A percentile compares a stretch with the other conserved stretches of the same genome.
Evolutionary conservation across 441 rosid species (phyloP).

Genomic region (Populus tomentosa): DNA sequence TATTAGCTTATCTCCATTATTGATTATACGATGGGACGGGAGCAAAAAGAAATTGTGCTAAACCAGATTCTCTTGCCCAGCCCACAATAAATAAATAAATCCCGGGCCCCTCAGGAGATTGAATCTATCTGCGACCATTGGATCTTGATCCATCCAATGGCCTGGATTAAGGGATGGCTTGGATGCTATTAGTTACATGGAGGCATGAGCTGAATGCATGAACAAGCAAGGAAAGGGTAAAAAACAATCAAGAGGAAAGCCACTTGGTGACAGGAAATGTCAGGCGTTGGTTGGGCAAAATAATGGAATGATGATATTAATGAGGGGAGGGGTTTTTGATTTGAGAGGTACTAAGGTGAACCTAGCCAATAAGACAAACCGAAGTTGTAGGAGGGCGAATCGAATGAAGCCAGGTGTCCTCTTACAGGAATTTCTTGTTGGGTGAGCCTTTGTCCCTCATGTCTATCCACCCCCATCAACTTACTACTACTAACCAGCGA

Average conservation of each 20-base stretch:
- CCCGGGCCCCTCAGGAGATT: background rate
- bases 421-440: slow-evolving; percentile 25
- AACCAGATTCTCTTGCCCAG: slow-evolving; percentile 13
- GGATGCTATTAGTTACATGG: background rate
- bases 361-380: slow-evolving; percentile 42
- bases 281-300: slow-evolving; percentile 26
- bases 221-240: background rate
- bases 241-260: slow-evolving; percentile 16
- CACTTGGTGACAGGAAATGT: slow-evolving; percentile 20
- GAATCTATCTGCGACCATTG: background rate
- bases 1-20: background rate
- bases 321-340: background rate
- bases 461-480: slow-evolving; percentile 9
- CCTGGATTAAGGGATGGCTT: background rate
- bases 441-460: slow-evolving; percentile 17
- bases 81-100: background rate
- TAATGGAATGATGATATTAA: slow-evolving; percentile 3
- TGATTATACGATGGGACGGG: background rate
- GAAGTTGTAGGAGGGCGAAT: slow-evolving; percentile 16
- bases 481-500: background rate
- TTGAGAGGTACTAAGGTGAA: slow-evolving; percentile 18
- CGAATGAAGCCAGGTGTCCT: slow-evolving; percentile 17
- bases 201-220: slow-evolving; percentile 15
- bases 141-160: background rate
- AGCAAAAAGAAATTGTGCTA: background rate